Evolutionary conservation across 169 alveolate species (phyloP).

Genomic region (Cryptosporidium baileyi): DNA sequence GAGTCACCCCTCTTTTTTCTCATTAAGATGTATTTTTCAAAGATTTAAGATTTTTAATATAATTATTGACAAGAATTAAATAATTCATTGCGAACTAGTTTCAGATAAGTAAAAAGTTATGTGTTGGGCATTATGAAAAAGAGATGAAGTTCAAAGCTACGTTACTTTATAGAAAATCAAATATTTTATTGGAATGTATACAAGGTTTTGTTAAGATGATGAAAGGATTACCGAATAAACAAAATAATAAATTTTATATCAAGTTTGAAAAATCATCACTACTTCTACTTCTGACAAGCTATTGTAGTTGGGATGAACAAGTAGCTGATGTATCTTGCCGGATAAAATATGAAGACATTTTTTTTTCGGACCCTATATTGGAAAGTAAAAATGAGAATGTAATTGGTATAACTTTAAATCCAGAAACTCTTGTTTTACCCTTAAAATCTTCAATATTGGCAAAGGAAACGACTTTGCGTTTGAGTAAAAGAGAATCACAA

Average conservation of each 20-base stretch:
- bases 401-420: slow-evolving; percentile 49
- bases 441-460: slow-evolving; percentile 59
- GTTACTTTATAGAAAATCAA: slow-evolving; percentile 16
- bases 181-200: slow-evolving; percentile 42
- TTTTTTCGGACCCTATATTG: slow-evolving; percentile 9
- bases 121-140: too few species aligned
- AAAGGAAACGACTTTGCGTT: slow-evolving; percentile 46
- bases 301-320: slow-evolving; percentile 45
- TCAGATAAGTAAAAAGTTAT: too few species aligned
- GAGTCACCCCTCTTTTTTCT: too few species aligned
- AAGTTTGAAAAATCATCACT: slow-evolving; percentile 43
- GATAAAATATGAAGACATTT: slow-evolving; percentile 43
- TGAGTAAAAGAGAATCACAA: slow-evolving; percentile 60
- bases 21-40: too few species aligned
- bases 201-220: slow-evolving; percentile 61
- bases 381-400: slow-evolving; percentile 57
- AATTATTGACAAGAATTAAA: too few species aligned
- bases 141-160: slow-evolving; percentile 60
- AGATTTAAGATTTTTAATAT: too few species aligned
- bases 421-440: slow-evolving; percentile 51
- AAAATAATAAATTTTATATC: slow-evolving; percentile 7
- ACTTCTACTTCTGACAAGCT: slow-evolving; percentile 3
- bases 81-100: too few species aligned
- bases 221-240: slow-evolving; percentile 49
- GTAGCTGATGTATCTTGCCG: slow-evolving; percentile 61